Evolutionary conservation across 371 early-diverging fungal species (phyloP), one percentile per base, ranked within the genome.

Genomic region (Polyrhizophydium stewartii): DNA sequence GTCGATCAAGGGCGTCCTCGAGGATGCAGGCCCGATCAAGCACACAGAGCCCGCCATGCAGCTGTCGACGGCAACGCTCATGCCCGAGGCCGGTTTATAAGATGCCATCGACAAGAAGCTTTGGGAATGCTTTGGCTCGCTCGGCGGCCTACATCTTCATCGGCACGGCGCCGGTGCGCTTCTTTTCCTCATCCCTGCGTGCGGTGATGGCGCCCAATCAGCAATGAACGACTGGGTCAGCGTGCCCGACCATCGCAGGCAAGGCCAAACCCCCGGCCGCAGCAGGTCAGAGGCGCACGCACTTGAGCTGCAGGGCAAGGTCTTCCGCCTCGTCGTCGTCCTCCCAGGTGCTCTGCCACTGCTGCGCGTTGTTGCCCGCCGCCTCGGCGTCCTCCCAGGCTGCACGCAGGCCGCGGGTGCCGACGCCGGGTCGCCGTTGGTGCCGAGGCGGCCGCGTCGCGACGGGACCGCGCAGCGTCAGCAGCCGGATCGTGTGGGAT

Each of bases 271-370:
- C 35, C 35, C 3, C 19, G 45, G 10, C 45, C 5, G 45, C 45
- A 45, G 35, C 13, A 7, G 3, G 35, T 3, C 35, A 35, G 35
- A 3, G 13, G 35, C 35, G 16, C 7, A 53, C 53, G 21, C 32
- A 53, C 61, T 50, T 60, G 55, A 62, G 47, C 30, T 62, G 63
- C 9, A 31, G 27, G n/a, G 63, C 63, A 51, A 62, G 41, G 37
- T 62, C 63, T n/a, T 32, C 51, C 6, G 37, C 22, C 25, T 41
- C n/a, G 30, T 62, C 63, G 38, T 58, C 64, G 43, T 63, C 64
- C 49, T 63, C 64, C 64, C 64, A 63, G 7, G 64, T 59, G 32
- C 59, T 59, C 24, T 57, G 37, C 64, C 64, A 63, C 22, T 38
- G 30, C 25, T 33, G 25, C 53, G n/a, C 3, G 24, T 27, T 53